A percentile compares a stretch with the other conserved stretches of the same genome.
These are phyloP conservation scores for Filobasidium wieringae DNA, from an alignment of 768 basidiomycete genomes.

Conservation along the genomic window DNA sequence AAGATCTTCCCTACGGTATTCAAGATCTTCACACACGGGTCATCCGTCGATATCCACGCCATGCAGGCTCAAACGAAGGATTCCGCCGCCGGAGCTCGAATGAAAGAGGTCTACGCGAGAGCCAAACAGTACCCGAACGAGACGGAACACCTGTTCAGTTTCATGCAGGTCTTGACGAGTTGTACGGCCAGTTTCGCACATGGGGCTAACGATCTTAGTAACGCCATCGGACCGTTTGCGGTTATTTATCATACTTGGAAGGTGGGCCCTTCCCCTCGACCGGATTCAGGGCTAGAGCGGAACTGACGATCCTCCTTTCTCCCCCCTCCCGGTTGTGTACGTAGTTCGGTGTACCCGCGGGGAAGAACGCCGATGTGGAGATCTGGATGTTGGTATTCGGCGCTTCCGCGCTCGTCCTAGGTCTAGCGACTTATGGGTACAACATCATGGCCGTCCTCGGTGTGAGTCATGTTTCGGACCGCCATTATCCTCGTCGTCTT, in stretches of 20 bases:
- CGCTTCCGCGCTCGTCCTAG: constrained; percentile 23
- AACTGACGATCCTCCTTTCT: too few relatives aligned
- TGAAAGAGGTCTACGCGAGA: constrained; percentile 34
- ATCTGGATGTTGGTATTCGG: constrained; percentile 41
- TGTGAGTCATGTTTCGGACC: too few relatives aligned
- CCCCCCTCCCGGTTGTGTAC: too few relatives aligned
- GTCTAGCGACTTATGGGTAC: constrained; percentile 36
- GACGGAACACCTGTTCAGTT: constrained; percentile 42
- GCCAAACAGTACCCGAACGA: constrained; percentile 42
- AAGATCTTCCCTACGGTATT: constrained; percentile 14
- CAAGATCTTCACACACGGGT: constrained; percentile 18
- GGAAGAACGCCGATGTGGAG: constrained; percentile 21
- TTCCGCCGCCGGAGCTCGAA: constrained; percentile 32
- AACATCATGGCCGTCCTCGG: constrained; percentile 41
- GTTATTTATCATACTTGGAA: constrained; percentile 42
- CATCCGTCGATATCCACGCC: constrained; percentile 35
- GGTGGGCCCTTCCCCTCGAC: too few relatives aligned
- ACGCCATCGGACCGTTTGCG: constrained; percentile 39
- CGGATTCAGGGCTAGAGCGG: too few relatives aligned
- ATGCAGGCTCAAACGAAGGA: constrained; percentile 24
- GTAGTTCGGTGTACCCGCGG: constrained; percentile 25
- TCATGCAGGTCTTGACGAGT: constrained; percentile 43
- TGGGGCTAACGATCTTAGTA: constrained; percentile 42
- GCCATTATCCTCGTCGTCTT: too few relatives aligned
- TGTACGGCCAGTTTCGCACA: constrained; percentile 43